phyloP scores from a whole-genome alignment of 768 basidiomycete species.

The Heimioporus sp. region DNA sequence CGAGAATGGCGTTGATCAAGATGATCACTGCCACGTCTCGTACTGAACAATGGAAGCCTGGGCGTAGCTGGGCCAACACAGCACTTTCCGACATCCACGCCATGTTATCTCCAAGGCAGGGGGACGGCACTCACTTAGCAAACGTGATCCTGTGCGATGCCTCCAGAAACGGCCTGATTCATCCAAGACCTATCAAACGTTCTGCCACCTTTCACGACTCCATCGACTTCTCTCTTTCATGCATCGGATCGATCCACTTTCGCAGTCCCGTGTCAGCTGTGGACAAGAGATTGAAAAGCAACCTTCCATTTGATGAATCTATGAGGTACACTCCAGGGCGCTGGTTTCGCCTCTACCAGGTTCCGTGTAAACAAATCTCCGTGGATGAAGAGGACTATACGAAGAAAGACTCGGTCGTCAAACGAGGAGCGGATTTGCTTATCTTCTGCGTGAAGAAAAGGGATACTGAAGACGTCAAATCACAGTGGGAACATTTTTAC shows the following conservation, averaged over 20 bases:
- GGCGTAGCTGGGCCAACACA: constrained; percentile 20
- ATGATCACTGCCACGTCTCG: constrained; percentile 21
- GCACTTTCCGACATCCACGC: constrained; percentile 19
- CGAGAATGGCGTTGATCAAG: constrained; percentile 15
- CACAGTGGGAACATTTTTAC: constrained; percentile 25
- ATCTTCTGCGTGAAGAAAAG: constrained; percentile 19
- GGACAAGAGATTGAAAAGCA: background rate
- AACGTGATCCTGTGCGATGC: constrained; percentile 25
- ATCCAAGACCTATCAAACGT: constrained; percentile 1
- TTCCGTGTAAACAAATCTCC: constrained; percentile 6
- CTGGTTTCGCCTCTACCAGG: constrained; percentile 19
- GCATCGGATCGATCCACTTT: constrained; percentile 3
- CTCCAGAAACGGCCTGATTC: constrained; percentile 3
- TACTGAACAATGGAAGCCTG: constrained; percentile 25
- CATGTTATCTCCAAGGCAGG: constrained; percentile 13
- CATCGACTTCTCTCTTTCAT: constrained; percentile 6
- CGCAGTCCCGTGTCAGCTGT: constrained; percentile 13
- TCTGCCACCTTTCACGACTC: constrained; percentile 18
- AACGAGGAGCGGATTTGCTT: constrained; percentile 24
- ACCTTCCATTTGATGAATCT: constrained; percentile 18
- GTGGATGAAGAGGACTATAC: background rate
- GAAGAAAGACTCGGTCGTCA: constrained; percentile 9
- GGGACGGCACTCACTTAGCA: background rate
- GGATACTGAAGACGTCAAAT: constrained; percentile 9
- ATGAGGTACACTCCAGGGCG: constrained; percentile 14